These are phyloP conservation scores for Discostella stelligeroides DNA, from an alignment of 108 stramenopile species.

Conservation along the genomic window DNA sequence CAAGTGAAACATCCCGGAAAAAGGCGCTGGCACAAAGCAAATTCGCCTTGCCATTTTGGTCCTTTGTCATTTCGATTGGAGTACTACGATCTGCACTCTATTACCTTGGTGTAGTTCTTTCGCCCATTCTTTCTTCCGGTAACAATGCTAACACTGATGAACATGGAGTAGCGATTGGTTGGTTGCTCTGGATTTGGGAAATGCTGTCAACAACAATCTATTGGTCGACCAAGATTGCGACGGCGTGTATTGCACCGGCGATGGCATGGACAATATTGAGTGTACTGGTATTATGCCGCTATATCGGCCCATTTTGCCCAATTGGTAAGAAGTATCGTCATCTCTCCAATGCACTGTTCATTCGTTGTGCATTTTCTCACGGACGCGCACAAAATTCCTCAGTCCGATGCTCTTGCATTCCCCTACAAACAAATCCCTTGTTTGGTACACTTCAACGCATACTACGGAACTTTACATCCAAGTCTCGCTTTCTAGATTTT, in stretches of 20 bases:
- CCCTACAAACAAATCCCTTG: constrained; percentile 40
- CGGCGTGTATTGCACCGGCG: constrained; percentile 16
- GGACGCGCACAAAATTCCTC: not conserved
- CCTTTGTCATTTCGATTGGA: constrained; percentile 13
- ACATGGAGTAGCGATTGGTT: not conserved
- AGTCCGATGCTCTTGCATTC: constrained; percentile 36
- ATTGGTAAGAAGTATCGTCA: constrained; percentile 5
- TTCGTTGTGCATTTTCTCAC: not conserved
- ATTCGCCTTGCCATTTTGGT: constrained; percentile 40
- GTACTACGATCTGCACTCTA: constrained; percentile 1
- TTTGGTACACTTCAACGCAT: constrained; percentile 20
- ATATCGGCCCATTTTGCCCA: constrained; percentile 22
- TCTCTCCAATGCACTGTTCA: too few species aligned
- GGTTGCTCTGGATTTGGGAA: not conserved
- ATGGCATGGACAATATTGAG: constrained; percentile 30
- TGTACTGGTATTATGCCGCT: constrained; percentile 15
- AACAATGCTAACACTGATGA: not conserved
- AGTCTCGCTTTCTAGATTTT: constrained; percentile 36
- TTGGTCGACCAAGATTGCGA: constrained; percentile 9
- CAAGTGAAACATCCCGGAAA: constrained; percentile 14
- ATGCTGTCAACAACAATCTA: not conserved
- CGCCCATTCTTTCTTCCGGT: constrained; percentile 8
- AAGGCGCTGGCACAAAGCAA: constrained; percentile 14
- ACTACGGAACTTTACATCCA: constrained; percentile 34
- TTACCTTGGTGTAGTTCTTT: not conserved